Evolutionary conservation across 2,329 filamentous ascomycete genomes (phyloP).

Genomic region (Calonectria leucothoes): DNA sequence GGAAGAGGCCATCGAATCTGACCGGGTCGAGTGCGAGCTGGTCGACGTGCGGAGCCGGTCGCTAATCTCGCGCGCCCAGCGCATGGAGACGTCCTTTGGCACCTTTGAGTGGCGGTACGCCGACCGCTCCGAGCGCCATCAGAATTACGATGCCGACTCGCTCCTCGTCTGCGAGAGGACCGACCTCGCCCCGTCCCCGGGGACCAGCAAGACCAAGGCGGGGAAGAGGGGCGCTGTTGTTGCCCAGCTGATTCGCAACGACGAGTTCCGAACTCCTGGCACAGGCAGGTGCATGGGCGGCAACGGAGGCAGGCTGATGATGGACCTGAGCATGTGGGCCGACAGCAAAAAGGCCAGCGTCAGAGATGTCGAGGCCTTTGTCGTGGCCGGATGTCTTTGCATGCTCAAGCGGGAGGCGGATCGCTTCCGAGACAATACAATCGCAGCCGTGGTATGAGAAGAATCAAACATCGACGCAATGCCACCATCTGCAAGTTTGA

Average conservation of each 20-base stretch:
- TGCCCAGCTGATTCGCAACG: conserved; percentile 35
- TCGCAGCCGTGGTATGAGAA: conserved; percentile 24
- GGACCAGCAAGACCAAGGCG: background rate
- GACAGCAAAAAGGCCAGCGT: conserved; percentile 18
- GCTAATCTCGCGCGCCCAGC: conserved; percentile 31
- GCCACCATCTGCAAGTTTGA: background rate
- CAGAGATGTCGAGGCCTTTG: conserved; percentile 32
- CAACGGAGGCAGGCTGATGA: conserved; percentile 37
- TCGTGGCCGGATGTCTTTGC: conserved; percentile 34
- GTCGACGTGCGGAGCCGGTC: conserved; percentile 30
- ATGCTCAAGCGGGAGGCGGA: conserved; percentile 40
- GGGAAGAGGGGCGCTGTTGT: conserved; percentile 19
- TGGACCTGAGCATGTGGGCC: conserved; percentile 34
- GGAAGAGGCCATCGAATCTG: conserved; percentile 28
- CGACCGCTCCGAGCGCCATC: conserved; percentile 18
- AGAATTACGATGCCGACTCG: conserved; percentile 24
- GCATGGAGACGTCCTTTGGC: conserved; percentile 34
- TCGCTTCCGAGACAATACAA: conserved; percentile 31
- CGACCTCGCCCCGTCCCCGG: background rate
- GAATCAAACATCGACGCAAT: background rate
- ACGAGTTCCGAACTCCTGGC: conserved; percentile 33
- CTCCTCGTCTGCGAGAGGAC: conserved; percentile 32
- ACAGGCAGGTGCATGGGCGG: conserved; percentile 30
- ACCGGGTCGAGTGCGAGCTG: conserved; percentile 15
- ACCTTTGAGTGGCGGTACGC: conserved; percentile 37